Percentiles rank a stretch among this genome's conserved stretches.
Conservation (phyloP, 371 early-diverging fungal species). For the Thermomucor indicae-seudaticae region DNA sequence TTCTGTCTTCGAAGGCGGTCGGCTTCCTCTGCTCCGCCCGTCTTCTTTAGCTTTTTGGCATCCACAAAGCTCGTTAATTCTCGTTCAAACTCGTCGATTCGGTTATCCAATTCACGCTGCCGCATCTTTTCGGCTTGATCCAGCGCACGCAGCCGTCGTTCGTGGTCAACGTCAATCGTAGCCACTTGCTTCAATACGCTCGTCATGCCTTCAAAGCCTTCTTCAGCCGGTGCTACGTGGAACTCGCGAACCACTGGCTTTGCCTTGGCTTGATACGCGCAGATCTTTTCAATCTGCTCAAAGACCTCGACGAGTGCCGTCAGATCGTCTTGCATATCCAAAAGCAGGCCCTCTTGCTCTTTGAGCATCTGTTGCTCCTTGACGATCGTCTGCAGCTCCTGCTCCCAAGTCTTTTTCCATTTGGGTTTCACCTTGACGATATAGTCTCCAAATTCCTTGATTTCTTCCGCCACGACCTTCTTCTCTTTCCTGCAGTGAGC, state of each 20-base stretch:
- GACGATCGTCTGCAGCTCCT: conserved; percentile 75
- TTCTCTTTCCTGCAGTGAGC: conserved; percentile 56
- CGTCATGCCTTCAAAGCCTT: conserved; percentile 56
- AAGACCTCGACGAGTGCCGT: conserved; percentile 59
- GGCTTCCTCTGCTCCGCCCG: conserved; percentile 69
- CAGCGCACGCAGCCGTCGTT: conserved; percentile 64
- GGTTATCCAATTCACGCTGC: conserved; percentile 57
- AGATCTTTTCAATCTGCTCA: conserved; percentile 63
- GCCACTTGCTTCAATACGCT: conserved; percentile 66
- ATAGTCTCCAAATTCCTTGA: conserved; percentile 53
- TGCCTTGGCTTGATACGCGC: conserved; percentile 51
- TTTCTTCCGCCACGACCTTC: conserved; percentile 48
- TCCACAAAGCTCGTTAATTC: conserved; percentile 68
- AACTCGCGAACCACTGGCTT: conserved; percentile 44
- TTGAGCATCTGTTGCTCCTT: conserved; percentile 79
- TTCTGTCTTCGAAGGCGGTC: conserved; percentile 65
- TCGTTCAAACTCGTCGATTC: conserved; percentile 70
- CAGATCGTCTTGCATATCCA: conserved; percentile 70
- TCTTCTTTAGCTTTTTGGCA: conserved; percentile 61
- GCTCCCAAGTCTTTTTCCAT: conserved; percentile 86
- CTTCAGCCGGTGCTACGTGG: conserved; percentile 59
- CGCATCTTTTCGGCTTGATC: conserved; percentile 63
- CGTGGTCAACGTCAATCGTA: conserved; percentile 63
- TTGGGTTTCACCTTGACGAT: conserved; percentile 62
- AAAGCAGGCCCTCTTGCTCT: conserved; percentile 69